Evolutionary conservation across 2,329 filamentous ascomycete genomes (phyloP), one percentile per base, ranked within the genome.

Genomic region (Aureobasidium vineae): DNA sequence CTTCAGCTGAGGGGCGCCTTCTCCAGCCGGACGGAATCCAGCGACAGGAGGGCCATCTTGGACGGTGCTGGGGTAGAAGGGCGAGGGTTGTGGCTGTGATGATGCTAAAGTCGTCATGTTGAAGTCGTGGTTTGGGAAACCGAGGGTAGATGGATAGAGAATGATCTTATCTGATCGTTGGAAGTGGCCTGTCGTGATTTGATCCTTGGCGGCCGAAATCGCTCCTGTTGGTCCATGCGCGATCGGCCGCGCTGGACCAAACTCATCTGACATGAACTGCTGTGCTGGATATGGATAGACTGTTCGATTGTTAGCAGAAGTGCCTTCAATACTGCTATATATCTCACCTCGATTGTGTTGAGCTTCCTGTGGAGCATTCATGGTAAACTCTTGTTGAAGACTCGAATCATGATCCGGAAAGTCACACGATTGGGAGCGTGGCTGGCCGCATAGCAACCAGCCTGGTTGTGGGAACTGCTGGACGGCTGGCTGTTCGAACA

Each of bases 91-190:
- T 45, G 54, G 23, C 16, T 57, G 53, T 19, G 53, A 31, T 13
- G 53, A 13, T 45, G 57, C 57, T 8, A 61, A 7, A 38, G 57
- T 38, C 28, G 57, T 49, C 57, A 64, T 64, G 47, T 40, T 54
- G 40, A 15, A 33, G 40, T 43, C 11, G 26, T 59, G 38, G 40
- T 16, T 7, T 31, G 15, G 13, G 33, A 41, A 21, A 47, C 61
- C 65, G 59, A 63, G 59, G 65, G 26, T 61, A 61, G 57, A 61
- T 61, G 57, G 43, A 11, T 1, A 6, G 11, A n/a, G 41, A 16
- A 16, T 19, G 57, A 67, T 67, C 66, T 67, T 54, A 67, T 67
- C 47, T 60, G 66, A 67, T 67, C 28, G 45, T 65, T 65, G 31
- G 21, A 41, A 21, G 23, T 28, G 36, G 28, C 19, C 47, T 57